A percentile compares a stretch with the other conserved stretches of the same genome.
These are phyloP conservation scores for Ceriops decandra DNA, from an alignment of 345 rosid species.

Conservation along the genomic window DNA sequence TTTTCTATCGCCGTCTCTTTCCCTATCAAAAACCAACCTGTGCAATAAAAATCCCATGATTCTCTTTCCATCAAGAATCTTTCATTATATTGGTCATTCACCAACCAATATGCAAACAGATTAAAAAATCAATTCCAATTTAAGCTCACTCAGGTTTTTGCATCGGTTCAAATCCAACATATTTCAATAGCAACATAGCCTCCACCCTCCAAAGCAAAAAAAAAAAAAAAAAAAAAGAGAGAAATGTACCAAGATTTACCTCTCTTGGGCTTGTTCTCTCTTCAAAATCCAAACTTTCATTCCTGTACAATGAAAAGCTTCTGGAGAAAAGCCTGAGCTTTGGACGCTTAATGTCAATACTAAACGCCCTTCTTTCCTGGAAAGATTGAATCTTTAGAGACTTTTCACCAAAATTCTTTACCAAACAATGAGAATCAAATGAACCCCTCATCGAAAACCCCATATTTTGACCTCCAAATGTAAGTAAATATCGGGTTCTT, in stretches of 20 bases:
- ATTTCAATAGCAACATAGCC: background rate
- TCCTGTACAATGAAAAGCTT: conserved; percentile 33
- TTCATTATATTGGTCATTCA: no score
- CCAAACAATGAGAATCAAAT: conserved; percentile 29
- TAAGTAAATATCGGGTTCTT: background rate
- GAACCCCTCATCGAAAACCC: conserved; percentile 43
- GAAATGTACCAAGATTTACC: conserved; percentile 35
- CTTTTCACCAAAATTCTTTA: conserved; percentile 15
- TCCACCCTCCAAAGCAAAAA: background rate
- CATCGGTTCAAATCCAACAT: background rate
- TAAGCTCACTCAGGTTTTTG: background rate
- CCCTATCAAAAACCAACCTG: no score
- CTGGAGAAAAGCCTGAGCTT: conserved; percentile 16
- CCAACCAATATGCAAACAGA: no score
- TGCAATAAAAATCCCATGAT: no score
- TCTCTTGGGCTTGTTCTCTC: conserved; percentile 78
- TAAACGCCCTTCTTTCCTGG: conserved; percentile 21
- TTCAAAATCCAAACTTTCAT: conserved; percentile 40
- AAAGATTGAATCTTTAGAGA: conserved; percentile 31
- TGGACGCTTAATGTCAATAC: conserved; percentile 19
- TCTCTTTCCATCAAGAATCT: no score
- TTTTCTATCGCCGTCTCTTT: no score
- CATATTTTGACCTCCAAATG: conserved; percentile 30
- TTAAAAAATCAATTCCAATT: no score
- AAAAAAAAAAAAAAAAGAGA: background rate